These are phyloP conservation scores for Cladochytrium replicatum DNA, from an alignment of 192 early-diverging fungal species.

Conservation along the genomic window DNA sequence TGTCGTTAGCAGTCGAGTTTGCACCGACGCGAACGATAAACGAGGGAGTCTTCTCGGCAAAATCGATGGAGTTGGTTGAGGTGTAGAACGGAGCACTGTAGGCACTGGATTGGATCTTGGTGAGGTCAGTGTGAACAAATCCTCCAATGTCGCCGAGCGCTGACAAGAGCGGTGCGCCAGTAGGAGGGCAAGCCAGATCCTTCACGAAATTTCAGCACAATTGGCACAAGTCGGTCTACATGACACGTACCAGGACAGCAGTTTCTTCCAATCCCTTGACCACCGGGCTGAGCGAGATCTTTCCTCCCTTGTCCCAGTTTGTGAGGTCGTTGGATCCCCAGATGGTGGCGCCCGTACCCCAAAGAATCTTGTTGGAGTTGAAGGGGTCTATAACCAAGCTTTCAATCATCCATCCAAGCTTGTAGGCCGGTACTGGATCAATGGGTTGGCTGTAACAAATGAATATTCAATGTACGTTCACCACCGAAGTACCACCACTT, in stretches of 20 bases:
- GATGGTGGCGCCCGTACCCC: constrained; percentile 7
- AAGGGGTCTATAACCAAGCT: constrained; percentile 5
- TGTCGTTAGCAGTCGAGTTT: not conserved
- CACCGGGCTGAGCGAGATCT: constrained; percentile 1
- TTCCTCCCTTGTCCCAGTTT: constrained; percentile 4
- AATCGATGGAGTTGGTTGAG: constrained; percentile 4
- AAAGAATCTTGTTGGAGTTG: constrained; percentile 5
- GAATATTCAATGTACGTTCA: no score
- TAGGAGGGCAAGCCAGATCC: constrained; percentile 7
- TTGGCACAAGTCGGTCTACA: no score
- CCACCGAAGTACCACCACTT: no score
- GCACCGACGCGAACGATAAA: constrained; percentile 4
- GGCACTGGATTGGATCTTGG: not conserved
- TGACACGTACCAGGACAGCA: not conserved
- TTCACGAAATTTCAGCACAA: no score
- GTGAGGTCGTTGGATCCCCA: constrained; percentile 7
- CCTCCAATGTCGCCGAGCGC: constrained; percentile 7
- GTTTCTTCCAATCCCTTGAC: constrained; percentile 6
- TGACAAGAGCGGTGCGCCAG: not conserved
- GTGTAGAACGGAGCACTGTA: not conserved
- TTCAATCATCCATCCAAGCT: constrained; percentile 11
- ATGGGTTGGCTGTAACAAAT: not conserved
- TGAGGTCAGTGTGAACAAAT: constrained; percentile 6
- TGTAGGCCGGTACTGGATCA: constrained; percentile 1
- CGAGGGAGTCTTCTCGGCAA: constrained; percentile 1